Evolutionary conservation across 225 moss, liverwort and hornwort species (phyloP).

Genomic region (Polytrichum formosum): DNA sequence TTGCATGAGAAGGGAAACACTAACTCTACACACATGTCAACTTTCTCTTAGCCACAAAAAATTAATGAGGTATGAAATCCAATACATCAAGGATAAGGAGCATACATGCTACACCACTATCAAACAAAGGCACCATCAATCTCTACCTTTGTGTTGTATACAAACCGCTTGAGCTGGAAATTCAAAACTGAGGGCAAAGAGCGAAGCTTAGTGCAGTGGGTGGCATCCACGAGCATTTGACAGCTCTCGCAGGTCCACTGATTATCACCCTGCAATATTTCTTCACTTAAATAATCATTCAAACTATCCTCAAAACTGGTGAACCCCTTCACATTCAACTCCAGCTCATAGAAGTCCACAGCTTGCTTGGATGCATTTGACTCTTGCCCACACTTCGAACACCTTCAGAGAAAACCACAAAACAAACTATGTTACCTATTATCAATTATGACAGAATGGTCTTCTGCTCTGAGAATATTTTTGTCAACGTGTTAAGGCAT

Average conservation of each 20-base stretch:
- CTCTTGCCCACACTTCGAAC: slow-evolving; percentile 91
- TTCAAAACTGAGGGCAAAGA: slow-evolving; percentile 93
- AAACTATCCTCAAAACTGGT: slow-evolving; percentile 90
- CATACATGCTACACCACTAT: too few species aligned
- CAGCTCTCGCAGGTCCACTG: slow-evolving; percentile 96
- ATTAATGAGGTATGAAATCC: too few species aligned
- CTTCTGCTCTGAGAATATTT: too few species aligned
- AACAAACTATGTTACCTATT: slow-evolving; percentile 27
- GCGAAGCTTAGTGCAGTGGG: slow-evolving; percentile 90
- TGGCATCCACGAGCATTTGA: slow-evolving; percentile 92
- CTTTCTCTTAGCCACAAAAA: too few species aligned
- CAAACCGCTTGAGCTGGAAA: slow-evolving; percentile 98
- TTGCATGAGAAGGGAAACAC: too few species aligned
- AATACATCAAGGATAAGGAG: too few species aligned
- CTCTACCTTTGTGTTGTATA: slow-evolving; percentile 92
- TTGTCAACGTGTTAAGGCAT: not conserved
- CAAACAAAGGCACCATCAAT: too few species aligned
- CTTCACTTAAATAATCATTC: slow-evolving; percentile 90
- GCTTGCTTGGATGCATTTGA: slow-evolving; percentile 92
- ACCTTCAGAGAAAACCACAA: slow-evolving; percentile 53
- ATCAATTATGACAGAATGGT: not conserved
- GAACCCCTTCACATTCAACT: slow-evolving; percentile 97
- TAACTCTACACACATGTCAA: too few species aligned
- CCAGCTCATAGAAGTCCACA: slow-evolving; percentile 96
- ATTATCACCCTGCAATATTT: slow-evolving; percentile 95